phyloP scores from a whole-genome alignment of 208 protist species.

The Trypanosoma theileri region DNA sequence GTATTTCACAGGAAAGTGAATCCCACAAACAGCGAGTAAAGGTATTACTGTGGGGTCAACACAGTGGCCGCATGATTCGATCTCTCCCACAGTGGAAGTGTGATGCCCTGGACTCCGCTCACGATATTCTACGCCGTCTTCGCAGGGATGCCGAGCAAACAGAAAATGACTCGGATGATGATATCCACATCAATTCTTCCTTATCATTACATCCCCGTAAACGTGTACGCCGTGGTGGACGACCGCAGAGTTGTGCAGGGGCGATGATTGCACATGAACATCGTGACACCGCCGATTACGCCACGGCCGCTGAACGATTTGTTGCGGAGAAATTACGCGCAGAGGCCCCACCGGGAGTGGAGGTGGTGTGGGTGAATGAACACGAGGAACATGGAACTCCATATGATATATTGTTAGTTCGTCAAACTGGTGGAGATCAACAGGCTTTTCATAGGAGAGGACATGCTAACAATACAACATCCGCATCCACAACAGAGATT shows the following conservation, averaged over 20 bases:
- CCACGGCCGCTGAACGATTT: constrained; percentile 71
- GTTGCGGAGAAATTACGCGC: constrained; percentile 52
- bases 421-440: constrained; percentile 10
- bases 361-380: constrained; percentile 82
- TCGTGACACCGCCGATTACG: constrained; percentile 40
- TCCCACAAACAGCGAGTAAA: neutral
- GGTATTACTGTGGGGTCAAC: constrained; percentile 1
- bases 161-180: neutral
- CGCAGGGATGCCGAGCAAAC: neutral
- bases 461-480: neutral
- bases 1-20: neutral
- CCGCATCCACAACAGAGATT: constrained; percentile 28
- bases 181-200: neutral
- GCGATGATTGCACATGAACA: constrained; percentile 9
- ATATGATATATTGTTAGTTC: constrained; percentile 77
- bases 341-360: constrained; percentile 40
- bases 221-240: constrained; percentile 1
- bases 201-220: neutral
- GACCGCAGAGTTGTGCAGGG: neutral
- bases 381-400: constrained; percentile 57
- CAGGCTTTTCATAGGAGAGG: neutral
- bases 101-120: constrained; percentile 18
- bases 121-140: constrained; percentile 15
- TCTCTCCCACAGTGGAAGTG: constrained; percentile 39
- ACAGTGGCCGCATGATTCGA: constrained; percentile 11